phyloP scores from a whole-genome alignment of 2,329 filamentous ascomycete genomes.

The Xylariaceae sp. region DNA sequence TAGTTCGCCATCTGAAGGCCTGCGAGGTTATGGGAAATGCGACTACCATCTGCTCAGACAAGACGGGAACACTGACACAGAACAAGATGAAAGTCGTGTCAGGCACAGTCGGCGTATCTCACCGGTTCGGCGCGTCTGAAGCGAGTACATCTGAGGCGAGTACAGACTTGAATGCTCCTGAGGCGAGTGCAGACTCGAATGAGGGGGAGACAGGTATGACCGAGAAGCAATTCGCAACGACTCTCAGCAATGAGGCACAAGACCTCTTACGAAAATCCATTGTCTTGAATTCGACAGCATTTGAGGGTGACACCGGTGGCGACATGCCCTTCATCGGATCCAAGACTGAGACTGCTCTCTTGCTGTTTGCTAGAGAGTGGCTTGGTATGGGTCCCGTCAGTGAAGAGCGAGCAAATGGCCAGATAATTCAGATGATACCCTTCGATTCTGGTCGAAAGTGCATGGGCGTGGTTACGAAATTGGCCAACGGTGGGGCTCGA shows the following conservation, averaged over 20 bases:
- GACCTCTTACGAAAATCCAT: conserved; percentile 59
- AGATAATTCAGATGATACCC: conserved; percentile 65
- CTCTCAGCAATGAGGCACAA: conserved; percentile 46
- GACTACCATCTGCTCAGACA: conserved; percentile 67
- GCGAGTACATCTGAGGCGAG: too few relatives aligned
- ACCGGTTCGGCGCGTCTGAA: conserved; percentile 49
- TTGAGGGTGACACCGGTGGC: conserved; percentile 71
- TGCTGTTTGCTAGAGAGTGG: conserved; percentile 66
- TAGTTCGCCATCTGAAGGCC: conserved; percentile 72
- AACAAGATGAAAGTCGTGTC: conserved; percentile 68
- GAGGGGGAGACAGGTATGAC: conserved; percentile 34
- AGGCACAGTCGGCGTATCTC: conserved; percentile 54
- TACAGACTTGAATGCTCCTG: conserved; percentile 17
- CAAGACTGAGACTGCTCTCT: conserved; percentile 73
- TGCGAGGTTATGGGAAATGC: conserved; percentile 83
- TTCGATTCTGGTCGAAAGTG: conserved; percentile 77
- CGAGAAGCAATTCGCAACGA: conserved; percentile 45
- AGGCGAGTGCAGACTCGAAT: conserved; percentile 19
- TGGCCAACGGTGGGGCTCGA: conserved; percentile 50
- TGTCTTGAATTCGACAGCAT: conserved; percentile 69
- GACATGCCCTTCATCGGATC: conserved; percentile 67
- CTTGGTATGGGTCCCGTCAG: conserved; percentile 65
- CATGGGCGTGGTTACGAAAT: conserved; percentile 59
- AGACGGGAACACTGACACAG: conserved; percentile 65
- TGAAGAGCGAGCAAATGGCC: conserved; percentile 60